Evolutionary conservation across 208 protist genomes (phyloP), one percentile per base, ranked within the genome.

Genomic region (Crithidia expoeki): DNA sequence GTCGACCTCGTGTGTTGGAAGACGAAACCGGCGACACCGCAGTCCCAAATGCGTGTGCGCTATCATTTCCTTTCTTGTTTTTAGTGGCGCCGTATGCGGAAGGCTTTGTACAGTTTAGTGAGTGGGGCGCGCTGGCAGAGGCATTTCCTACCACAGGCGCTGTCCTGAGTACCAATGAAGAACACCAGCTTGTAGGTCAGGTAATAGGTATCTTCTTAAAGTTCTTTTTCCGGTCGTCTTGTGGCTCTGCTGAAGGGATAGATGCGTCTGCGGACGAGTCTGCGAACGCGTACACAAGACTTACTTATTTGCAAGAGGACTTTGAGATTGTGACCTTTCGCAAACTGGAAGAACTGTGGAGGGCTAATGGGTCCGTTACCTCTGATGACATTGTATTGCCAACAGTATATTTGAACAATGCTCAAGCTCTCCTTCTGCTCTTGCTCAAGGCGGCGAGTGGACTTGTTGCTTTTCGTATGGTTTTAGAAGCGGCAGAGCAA

Each of bases 21-120:
- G 34, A 38, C 0, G 57, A 50, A 1, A 42, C 4, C 4, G 4
- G 11, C 32, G 21, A 19, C 28, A 10, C 33, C 32, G 7, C 17
- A 3, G 23, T 70, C 25, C 62, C 73, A 14, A 30, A 34, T n/a
- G 28, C 17, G 62, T 69, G 79, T 21, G 55, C 36, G 17, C 74
- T 95, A 14, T 87, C 87, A 25, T 95, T 93, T 56, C 80, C 86
- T n/a, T 92, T 93, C 71, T 52, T 95, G 25, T 79, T 79, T 32
- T 79, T 90, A 51, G 74, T 92, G 5, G 80, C 84, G 6, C 82
- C 81, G 16, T 95, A 90, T 72, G 85, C 82, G 9, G 84, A 84
- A 38, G 87, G 87, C 16, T 93, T 93, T 77, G 68, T 92, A 36
- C 73, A 81, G 28, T 79, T 81, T 57, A 72, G 71, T 16, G 68